Evolutionary conservation across 495 filamentous ascomycete genomes (phyloP).

Genomic region (Penicillium simplicissimum): DNA sequence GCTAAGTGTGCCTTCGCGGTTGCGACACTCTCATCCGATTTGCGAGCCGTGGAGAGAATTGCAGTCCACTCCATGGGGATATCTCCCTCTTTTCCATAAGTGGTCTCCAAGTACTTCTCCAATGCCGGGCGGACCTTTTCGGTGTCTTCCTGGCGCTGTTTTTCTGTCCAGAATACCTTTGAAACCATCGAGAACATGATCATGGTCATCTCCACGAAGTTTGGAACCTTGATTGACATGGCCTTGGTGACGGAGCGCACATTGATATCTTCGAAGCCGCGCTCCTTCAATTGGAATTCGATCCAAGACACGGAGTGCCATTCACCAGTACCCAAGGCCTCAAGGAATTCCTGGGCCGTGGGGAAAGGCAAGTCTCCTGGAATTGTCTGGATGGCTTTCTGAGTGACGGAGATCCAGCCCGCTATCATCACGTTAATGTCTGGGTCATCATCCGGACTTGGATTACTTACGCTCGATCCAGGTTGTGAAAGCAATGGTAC

Average conservation of each 20-base stretch:
- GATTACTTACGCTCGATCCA: slow-evolving; percentile 39
- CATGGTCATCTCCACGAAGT: slow-evolving; percentile 34
- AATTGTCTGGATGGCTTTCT: slow-evolving; percentile 30
- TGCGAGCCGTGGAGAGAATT: slow-evolving; percentile 37
- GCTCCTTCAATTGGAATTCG: slow-evolving; percentile 31
- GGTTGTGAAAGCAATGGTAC: slow-evolving; percentile 36
- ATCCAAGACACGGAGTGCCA: slow-evolving; percentile 38
- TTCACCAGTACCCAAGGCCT: slow-evolving; percentile 22
- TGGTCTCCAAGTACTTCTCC: slow-evolving; percentile 31
- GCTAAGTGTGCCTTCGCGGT: background rate
- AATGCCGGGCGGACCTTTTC: slow-evolving; percentile 29
- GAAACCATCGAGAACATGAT: slow-evolving; percentile 30
- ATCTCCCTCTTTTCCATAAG: slow-evolving; percentile 32
- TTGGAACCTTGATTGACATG: slow-evolving; percentile 22
- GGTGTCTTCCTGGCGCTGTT: slow-evolving; percentile 27
- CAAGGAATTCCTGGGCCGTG: slow-evolving; percentile 28
- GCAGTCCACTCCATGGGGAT: slow-evolving; percentile 36
- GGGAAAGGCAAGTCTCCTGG: slow-evolving; percentile 34
- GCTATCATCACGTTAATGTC: slow-evolving; percentile 24
- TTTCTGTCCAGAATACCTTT: slow-evolving; percentile 36
- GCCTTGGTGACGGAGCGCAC: slow-evolving; percentile 24
- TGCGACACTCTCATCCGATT: slow-evolving; percentile 16
- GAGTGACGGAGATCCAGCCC: slow-evolving; percentile 31
- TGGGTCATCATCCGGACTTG: no score
- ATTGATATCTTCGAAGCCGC: slow-evolving; percentile 32